phyloP scores from a whole-genome alignment of 129 eudicot genomes.

The Saposhnikovia divaricata region DNA sequence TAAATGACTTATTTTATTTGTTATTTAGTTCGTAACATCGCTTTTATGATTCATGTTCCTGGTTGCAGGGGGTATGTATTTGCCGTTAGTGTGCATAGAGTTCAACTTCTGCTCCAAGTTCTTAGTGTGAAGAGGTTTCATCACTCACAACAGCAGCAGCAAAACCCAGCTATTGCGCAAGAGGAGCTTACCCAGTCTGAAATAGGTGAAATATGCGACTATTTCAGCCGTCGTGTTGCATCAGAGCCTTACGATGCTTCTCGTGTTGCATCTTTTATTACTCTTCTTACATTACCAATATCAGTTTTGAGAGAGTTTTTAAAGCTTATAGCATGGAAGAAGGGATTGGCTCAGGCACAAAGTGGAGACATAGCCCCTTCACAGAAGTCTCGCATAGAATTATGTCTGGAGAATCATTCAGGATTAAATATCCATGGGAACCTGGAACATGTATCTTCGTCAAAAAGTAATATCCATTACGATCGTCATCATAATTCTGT shows the following conservation, averaged over 20 bases:
- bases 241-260: constrained; percentile 99
- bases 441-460: constrained; percentile 40
- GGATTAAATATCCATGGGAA: constrained; percentile 49
- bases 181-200: constrained; percentile 81
- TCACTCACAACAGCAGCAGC: constrained; percentile 85
- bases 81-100: constrained; percentile 98
- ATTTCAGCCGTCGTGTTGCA: constrained; percentile 95
- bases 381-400: constrained; percentile 76
- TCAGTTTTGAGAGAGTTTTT: constrained; percentile 80
- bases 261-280: constrained; percentile 96
- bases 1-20: neutral
- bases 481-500: constrained; percentile 78
- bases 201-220: constrained; percentile 91
- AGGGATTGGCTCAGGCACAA: constrained; percentile 63
- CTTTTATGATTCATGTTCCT: neutral
- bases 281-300: constrained; percentile 86
- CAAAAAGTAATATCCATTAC: constrained; percentile 85
- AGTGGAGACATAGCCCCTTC: constrained; percentile 63
- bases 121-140: constrained; percentile 88
- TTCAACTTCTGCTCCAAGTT: constrained; percentile 96
- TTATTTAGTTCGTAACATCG: neutral
- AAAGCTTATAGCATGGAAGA: constrained; percentile 93
- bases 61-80: constrained; percentile 84
- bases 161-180: constrained; percentile 53
- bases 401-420: constrained; percentile 85